These are phyloP conservation scores for Yarrowia sp. DNA, from an alignment of 805 yeast genomes.

Conservation along the genomic window DNA sequence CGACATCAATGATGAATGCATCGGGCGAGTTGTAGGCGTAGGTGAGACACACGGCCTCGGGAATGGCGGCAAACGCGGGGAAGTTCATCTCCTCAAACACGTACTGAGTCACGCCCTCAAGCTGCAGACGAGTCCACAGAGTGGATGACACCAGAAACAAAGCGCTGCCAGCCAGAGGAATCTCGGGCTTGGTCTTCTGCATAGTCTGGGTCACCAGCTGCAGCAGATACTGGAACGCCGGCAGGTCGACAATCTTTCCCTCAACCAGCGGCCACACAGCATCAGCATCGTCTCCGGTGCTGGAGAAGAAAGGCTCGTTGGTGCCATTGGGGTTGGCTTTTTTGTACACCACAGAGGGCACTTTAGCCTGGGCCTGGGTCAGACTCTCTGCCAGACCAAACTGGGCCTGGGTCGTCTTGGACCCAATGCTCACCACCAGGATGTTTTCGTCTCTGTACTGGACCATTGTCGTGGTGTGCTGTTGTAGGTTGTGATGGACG, in stretches of 20 bases:
- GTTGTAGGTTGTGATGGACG: neutral
- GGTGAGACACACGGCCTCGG: constrained; percentile 64
- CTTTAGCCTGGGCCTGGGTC: constrained; percentile 67
- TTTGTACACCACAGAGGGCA: constrained; percentile 75
- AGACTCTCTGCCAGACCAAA: constrained; percentile 74
- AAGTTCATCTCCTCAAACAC: constrained; percentile 71
- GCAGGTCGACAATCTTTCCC: constrained; percentile 64
- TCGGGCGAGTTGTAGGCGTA: constrained; percentile 66
- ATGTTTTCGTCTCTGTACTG: constrained; percentile 43
- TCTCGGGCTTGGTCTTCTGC: constrained; percentile 49
- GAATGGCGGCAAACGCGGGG: constrained; percentile 68
- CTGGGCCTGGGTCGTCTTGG: constrained; percentile 67
- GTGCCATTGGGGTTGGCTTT: constrained; percentile 31
- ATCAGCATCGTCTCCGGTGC: constrained; percentile 43
- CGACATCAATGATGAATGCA: constrained; percentile 77
- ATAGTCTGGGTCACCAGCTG: constrained; percentile 48
- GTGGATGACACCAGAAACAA: constrained; percentile 63
- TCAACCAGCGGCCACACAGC: constrained; percentile 61
- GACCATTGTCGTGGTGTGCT: constrained; percentile 33
- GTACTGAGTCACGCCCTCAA: constrained; percentile 71
- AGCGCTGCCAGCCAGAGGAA: constrained; percentile 52
- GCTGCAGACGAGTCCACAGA: constrained; percentile 64
- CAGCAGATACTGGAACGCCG: constrained; percentile 66
- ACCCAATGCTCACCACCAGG: constrained; percentile 53
- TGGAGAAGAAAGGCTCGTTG: constrained; percentile 39